phyloP scores from a whole-genome alignment of 2,329 filamentous ascomycete species.

The Colletotrichum sp. region DNA sequence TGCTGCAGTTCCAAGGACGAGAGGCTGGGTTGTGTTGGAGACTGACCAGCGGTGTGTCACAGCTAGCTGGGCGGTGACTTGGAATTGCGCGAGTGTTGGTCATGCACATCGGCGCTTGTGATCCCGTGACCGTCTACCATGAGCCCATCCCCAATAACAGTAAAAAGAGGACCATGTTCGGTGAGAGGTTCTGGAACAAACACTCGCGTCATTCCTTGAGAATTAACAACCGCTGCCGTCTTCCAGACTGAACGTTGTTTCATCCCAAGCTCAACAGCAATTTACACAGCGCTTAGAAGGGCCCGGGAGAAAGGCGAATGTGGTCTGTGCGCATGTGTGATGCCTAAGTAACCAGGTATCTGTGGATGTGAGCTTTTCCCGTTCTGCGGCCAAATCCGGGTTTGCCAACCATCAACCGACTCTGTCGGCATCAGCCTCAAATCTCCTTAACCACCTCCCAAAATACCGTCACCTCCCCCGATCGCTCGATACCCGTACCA shows the following conservation, averaged over 20 bases:
- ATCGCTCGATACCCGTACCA: conserved; percentile 18
- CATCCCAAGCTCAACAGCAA: neutral
- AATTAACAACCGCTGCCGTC: neutral
- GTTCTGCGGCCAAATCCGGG: conserved; percentile 40
- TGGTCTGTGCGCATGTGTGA: conserved; percentile 6
- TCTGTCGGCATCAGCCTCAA: conserved; percentile 32
- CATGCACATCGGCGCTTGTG: conserved; percentile 9
- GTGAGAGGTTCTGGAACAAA: neutral
- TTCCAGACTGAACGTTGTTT: neutral
- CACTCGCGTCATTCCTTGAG: neutral
- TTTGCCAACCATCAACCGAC: conserved; percentile 33
- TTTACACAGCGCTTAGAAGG: neutral
- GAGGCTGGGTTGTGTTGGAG: neutral
- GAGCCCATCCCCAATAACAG: neutral
- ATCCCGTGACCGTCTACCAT: neutral
- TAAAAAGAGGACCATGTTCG: too few relatives aligned
- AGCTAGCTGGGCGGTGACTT: neutral
- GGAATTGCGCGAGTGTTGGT: conserved; percentile 3
- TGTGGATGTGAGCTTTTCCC: conserved; percentile 36
- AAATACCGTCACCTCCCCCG: neutral
- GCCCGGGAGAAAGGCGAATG: neutral
- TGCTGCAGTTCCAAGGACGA: conserved; percentile 2
- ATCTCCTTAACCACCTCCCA: neutral
- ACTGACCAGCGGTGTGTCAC: conserved; percentile 17
- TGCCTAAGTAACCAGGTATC: conserved; percentile 20